Evolutionary conservation across 2,329 filamentous ascomycete genomes (phyloP), one percentile per base, ranked within the genome.

Genomic region (Xylariaceae sp.): DNA sequence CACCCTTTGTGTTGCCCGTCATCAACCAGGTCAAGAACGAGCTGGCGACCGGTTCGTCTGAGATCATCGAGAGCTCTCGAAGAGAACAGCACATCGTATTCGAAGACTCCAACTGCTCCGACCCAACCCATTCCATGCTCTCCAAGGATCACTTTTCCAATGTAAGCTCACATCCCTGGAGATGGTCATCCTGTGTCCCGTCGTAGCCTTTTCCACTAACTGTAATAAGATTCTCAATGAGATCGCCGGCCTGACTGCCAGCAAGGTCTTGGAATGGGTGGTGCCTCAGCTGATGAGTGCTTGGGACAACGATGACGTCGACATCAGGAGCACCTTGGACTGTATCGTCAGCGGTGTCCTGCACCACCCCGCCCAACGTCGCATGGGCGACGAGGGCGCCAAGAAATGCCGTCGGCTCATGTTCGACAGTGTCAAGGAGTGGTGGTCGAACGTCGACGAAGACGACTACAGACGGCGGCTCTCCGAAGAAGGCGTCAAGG

Each of bases 101-200:
- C 63, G 66, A 85, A 31, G 81, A 96, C 50, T 83, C 94, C 56
- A 47, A 74, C 36, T 84, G 69, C 47, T 80, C 78, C 14, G 83
- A 96, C 56, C 90, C 89, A 0, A 96, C 89, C 2, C 89, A 96
- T 67, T 94, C 87, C 14, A 95, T 95, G 89, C 70, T 96, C 36
- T 88, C 88, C 43, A 96, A 96, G 68, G 89, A 96, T 55, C 89
- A 96, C 64, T 96, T 96, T 62, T 85, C 83, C 48, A 94, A 94
- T 57, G 71, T 83, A 60, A 64, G 21, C 11, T 24, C 71, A 53
- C n/a, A n/a, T n/a, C n/a, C n/a, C n/a, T n/a, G n/a, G n/a, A n/a
- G n/a, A 15, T 31, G 12, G 23, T 9, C 12, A 3, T 1, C 9
- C 9, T 18, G 8, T 18, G 9, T 30, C 23, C 18, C 36, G 1